Evolutionary conservation across 345 rosid genomes (phyloP), one percentile per base, ranked within the genome.

Genomic region (Gossypium thurberi): DNA sequence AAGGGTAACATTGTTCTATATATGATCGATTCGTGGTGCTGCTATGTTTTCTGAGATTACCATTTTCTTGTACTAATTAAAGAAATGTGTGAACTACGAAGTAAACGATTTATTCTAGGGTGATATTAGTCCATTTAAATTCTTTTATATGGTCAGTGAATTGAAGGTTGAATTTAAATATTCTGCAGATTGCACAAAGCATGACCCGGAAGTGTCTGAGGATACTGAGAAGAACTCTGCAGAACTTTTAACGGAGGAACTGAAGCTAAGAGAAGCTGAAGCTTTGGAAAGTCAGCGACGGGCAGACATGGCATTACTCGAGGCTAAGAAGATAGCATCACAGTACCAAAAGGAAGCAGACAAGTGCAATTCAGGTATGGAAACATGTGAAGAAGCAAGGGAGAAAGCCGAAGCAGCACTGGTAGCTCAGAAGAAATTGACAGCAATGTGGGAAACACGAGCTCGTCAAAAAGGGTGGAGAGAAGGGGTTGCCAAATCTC

Each of bases 321-420:
- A 95, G 89, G 99, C 99, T 13, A 95, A 95, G 91, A 95, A 95
- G 84, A 56, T 90, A 70, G 78, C 93, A 15, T 95, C 99, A 2
- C 94, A 89, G 75, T 95, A 91, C 78, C 99, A 92, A 66, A 92
- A 95, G 78, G 99, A 95, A 82, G 99, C 98, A 47, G 99, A 95
- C 84, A 95, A 92, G 76, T 92, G 97, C 80, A 95, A 87, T 80
- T 90, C 98, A 0, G 99, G 98, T 55, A 92, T 95, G 99, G 99
- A 91, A 85, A 95, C 98, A 8, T 92, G 98, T 75, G 99, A 95
- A 83, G 99, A 85, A 81, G 94, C 98, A 8, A 82, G 99, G 81
- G 99, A 95, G 78, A 95, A 86, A 74, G 82, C 97, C 0, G 99
- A 90, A 76, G 86, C 82, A 15, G 84, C 91, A 47, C 80, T 95